Evolutionary conservation across 2,329 filamentous ascomycete species (phyloP), one percentile per base, ranked within the genome.

Genomic region (Fusarium nisikadoi): DNA sequence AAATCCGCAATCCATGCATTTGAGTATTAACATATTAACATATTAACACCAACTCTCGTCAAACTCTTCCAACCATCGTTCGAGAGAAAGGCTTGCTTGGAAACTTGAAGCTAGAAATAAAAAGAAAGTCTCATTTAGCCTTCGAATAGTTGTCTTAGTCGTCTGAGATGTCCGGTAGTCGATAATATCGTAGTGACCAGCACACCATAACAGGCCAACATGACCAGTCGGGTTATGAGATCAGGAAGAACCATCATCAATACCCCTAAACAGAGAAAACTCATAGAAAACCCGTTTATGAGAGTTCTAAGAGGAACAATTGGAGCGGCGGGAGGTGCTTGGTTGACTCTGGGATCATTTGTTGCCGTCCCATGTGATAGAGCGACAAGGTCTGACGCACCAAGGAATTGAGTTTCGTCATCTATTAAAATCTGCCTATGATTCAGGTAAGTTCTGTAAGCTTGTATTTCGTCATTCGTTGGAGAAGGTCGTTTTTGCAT

Each of bases 371-470:
- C 52, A 20, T 46, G 62, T 11, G 62, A 45, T 17, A 73, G 35
- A 14, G 46, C 58, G n/a, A 71, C 31, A 29, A 73, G 71, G 35
- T 73, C 71, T 25, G 53, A 10, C 29, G 53, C 46, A 13, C 89
- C 85, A 9, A 93, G 84, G 74, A 93, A 93, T 8, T 83, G 83
- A 5, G 86, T 85, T 79, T 94, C 92, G 13, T 81, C 76, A 43
- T 89, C 84, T 41, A 87, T 86, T 50, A 94, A 86, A 17, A 73
- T 11, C 83, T 82, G 64, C 87, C 84, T 55, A 16, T 80, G 83
- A 12, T 83, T 80, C 46, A 93, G 86, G 80, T 90, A 93, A 11
- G 80, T 74, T 45, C 86, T 86, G 80, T 87, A 82, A 65, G 83
- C 79, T 19, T 80, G 70, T 25, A 79, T 81, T 55, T 93, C 89